Evolutionary conservation across 2,329 filamentous ascomycete species (phyloP), one percentile per base, ranked within the genome.

Genomic region (Aspergillus chevalieri): DNA sequence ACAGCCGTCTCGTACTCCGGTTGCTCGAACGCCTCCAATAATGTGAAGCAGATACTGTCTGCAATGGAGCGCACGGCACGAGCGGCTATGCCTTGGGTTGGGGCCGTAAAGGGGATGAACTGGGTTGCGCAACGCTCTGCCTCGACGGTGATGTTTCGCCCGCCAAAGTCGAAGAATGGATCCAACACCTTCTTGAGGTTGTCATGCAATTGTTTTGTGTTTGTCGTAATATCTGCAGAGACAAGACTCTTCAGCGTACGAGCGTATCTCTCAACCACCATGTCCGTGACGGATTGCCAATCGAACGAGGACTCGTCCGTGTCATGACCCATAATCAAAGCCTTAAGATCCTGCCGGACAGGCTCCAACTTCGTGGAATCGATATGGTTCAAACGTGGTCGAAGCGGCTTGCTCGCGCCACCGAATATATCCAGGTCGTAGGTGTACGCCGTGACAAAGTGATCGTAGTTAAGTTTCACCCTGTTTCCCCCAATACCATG

Each of bases 221-320:
- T 17, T 1, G 57, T 60, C 1, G 48, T 26, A 7, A 66, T 47
- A 9, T 58, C 52, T 3, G 57, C 62, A 2, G 68, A 69, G 1
- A 53, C 53, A 9, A 71, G 54, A 41, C 66, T 66, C 6, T 65
- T 59, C 26, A 90, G 66, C 21, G 81, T 73, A 28, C 78, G 70
- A 3, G 77, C 76, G 57, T 85, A 89, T 1, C 85, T 77, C 4
- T 73, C 64, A 3, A 87, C 73, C 3, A 90, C 71, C 73, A 86
- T 76, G 57, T 91, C 87, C 0, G 78, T 75, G 1, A 86, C 71
- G 0, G 70, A 75, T 61, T 89, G 86, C 87, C 87, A 90, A 57
- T 87, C 71, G 22, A 80, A 60, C 2, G 56, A 54, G 6, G 44
- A 12, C 61, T 15, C 59, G 53, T 19, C 53, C 57, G 44, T 54